These are phyloP conservation scores for Scortechinia acanthostroma DNA, from an alignment of 2,329 filamentous ascomycete species.

Conservation along the genomic window DNA sequence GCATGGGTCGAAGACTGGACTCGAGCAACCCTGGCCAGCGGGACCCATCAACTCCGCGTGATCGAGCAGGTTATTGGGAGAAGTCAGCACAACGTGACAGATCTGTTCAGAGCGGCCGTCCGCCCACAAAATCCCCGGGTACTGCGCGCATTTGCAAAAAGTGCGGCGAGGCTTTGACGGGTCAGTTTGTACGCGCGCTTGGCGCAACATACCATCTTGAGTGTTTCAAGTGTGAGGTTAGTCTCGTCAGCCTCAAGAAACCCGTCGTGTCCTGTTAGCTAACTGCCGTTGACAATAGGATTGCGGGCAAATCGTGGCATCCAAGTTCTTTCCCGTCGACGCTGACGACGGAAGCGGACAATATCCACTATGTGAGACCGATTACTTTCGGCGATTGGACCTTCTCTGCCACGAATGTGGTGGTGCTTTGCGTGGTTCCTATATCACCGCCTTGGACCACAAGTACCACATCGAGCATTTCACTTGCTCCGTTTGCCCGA, in stretches of 20 bases:
- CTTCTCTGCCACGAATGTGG: slow-evolving; percentile 88
- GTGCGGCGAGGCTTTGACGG: slow-evolving; percentile 52
- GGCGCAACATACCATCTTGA: slow-evolving; percentile 63
- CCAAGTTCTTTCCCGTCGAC: slow-evolving; percentile 96
- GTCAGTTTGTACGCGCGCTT: slow-evolving; percentile 62
- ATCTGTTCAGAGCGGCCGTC: background rate
- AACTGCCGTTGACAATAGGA: slow-evolving; percentile 48
- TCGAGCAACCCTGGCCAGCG: background rate
- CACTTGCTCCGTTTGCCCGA: slow-evolving; percentile 92
- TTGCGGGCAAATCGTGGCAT: slow-evolving; percentile 92
- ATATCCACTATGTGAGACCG: slow-evolving; percentile 93
- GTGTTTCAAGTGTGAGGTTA: slow-evolving; percentile 64
- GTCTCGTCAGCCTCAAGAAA: slow-evolving; percentile 15
- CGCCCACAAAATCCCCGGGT: background rate
- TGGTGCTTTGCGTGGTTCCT: slow-evolving; percentile 86
- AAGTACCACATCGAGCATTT: slow-evolving; percentile 99
- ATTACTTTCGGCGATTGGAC: slow-evolving; percentile 90
- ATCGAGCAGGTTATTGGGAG: background rate
- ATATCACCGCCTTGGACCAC: slow-evolving; percentile 92
- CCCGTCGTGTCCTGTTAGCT: no score
- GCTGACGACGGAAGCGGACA: slow-evolving; percentile 79
- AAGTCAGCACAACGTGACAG: background rate
- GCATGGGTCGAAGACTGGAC: background rate
- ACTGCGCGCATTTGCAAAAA: slow-evolving; percentile 40
- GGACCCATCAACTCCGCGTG: background rate